Evolutionary conservation across 2,329 filamentous ascomycete species (phyloP).

Genomic region (Neophaeococcomyces aloes): DNA sequence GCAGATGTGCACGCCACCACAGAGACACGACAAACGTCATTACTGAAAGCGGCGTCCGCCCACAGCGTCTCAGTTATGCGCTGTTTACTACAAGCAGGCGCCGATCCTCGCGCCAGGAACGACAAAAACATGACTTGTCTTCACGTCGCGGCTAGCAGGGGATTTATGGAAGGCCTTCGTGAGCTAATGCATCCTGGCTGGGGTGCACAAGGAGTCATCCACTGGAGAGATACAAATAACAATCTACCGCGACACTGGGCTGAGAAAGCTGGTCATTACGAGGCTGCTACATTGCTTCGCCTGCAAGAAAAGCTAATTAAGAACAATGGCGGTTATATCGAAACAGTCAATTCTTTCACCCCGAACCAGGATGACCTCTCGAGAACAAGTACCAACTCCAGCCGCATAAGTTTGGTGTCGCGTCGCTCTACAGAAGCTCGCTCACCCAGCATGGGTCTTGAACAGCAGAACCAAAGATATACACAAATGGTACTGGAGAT

Average conservation of each 20-base stretch:
- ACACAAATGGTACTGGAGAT: not conserved
- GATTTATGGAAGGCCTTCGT: constrained; percentile 29
- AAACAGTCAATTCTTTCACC: not conserved
- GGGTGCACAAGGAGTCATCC: constrained; percentile 24
- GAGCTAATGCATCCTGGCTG: constrained; percentile 26
- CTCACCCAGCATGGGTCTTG: not conserved
- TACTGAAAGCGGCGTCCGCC: constrained; percentile 19
- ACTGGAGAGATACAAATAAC: constrained; percentile 19
- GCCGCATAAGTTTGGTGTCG: not conserved
- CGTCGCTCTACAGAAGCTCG: not conserved
- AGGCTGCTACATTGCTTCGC: constrained; percentile 13
- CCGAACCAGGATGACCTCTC: not conserved
- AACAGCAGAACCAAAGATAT: not conserved
- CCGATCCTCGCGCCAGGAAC: constrained; percentile 26
- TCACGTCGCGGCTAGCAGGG: constrained; percentile 31
- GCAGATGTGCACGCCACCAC: constrained; percentile 13
- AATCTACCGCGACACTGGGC: constrained; percentile 17
- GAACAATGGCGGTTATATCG: not conserved
- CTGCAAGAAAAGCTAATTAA: constrained; percentile 8
- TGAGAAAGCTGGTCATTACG: constrained; percentile 15
- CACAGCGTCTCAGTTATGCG: constrained; percentile 16
- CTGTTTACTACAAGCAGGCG: constrained; percentile 29
- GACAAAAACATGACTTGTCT: constrained; percentile 30
- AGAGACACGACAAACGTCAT: constrained; percentile 15
- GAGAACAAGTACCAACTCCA: not conserved